Evolutionary conservation across 352 stramenopile genomes (phyloP), one percentile per base, ranked within the genome.

Genomic region (Globisporangium nagaii): DNA sequence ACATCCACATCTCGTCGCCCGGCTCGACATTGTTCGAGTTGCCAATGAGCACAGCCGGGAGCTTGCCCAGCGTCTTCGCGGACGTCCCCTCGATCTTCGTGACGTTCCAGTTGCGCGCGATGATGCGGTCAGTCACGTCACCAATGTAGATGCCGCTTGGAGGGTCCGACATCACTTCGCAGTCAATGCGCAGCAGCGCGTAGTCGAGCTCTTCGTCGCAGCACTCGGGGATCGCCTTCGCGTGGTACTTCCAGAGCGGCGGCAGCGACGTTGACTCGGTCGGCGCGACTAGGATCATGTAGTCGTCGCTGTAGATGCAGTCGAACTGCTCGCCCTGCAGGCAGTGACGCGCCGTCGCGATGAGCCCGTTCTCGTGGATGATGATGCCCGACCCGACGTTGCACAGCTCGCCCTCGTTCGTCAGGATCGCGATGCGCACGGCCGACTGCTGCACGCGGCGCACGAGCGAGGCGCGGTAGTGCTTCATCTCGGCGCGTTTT

Each of bases 1-100:
- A 94, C 84, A 94, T 94, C 84, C 84, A 94, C 82, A 94, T 91
- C 53, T 94, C 84, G 56, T 94, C 84, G 24, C 84, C 84, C 13
- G 84, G 84, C 53, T 94, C 84, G 19, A 94, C 75, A 31, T 92
- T 94, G 63, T 94, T 94, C 35, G 84, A 94, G 52, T 94, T 94
- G 28, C 84, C 84, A 50, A 94, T 90, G 4, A 70, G 70, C 24
- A 94, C 81, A 8, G 84, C 81, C 0, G 84, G 81, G 3, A 94
- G 53, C 55, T 91, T 94, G 28, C 65, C 66, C 13, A 93, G 87
- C 19, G 75, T 91, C 20, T 70, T 73, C 20, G 62, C 66, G 28
- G 77, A 88, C 3, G 81, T 92, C 34, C 82, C 82, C 53, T 88
- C 75, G 2, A 92, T 73, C 62, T 87, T 88, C 30, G 74, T 88